These are phyloP conservation scores for Lizonia empirigonia DNA, from an alignment of 2,329 filamentous ascomycete species.

Conservation along the genomic window DNA sequence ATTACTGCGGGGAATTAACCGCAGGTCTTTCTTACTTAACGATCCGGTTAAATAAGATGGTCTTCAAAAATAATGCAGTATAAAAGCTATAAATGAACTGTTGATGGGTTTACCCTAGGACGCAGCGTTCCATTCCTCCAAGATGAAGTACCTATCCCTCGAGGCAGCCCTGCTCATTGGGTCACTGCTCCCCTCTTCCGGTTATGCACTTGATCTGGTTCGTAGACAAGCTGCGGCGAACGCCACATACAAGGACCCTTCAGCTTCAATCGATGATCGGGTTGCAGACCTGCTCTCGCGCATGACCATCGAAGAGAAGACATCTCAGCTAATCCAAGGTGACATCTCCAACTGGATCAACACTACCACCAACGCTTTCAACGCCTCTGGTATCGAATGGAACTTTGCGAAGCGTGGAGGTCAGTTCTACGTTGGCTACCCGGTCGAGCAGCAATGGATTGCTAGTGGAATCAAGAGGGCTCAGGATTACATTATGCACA, in stretches of 20 bases:
- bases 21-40: conserved; percentile 2
- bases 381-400: conserved; percentile 68
- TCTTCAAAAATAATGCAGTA: not conserved
- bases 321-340: conserved; percentile 66
- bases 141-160: conserved; percentile 20
- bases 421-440: conserved; percentile 73
- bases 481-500: conserved; percentile 71
- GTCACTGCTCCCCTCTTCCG: conserved; percentile 19
- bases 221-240: conserved; percentile 37
- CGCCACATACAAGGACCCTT: conserved; percentile 65
- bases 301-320: conserved; percentile 78
- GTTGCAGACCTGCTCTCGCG: conserved; percentile 70
- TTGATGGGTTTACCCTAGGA: conserved; percentile 2
- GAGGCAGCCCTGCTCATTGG: conserved; percentile 25
- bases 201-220: conserved; percentile 32
- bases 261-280: conserved; percentile 66
- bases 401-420: conserved; percentile 71
- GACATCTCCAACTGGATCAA: conserved; percentile 78
- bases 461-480: conserved; percentile 66
- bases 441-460: conserved; percentile 67
- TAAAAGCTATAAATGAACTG: conserved; percentile 1
- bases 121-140: not conserved
- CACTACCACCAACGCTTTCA: conserved; percentile 68
- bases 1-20: conserved; percentile 17
- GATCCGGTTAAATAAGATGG: conserved; percentile 10